phyloP scores from a whole-genome alignment of 805 yeast species.

The Torulaspora delbrueckii region DNA sequence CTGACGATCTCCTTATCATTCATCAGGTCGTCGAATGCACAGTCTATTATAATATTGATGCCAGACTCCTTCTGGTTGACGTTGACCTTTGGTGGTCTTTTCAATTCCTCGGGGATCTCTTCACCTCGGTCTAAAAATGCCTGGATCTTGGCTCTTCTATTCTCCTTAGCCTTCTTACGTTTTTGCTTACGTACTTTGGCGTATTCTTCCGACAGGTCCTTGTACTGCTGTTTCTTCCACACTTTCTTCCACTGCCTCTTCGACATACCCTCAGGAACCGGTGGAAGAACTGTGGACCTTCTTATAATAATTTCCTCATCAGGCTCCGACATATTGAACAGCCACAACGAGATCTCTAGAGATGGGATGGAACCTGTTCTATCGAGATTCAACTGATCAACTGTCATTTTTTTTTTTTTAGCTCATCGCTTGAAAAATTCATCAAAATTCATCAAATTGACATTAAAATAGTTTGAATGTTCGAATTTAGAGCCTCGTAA shows the following conservation, averaged over 20 bases:
- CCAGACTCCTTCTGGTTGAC: constrained; percentile 46
- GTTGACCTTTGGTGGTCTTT: constrained; percentile 36
- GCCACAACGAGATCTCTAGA: too few relatives aligned
- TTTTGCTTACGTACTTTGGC: constrained; percentile 50
- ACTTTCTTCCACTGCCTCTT: constrained; percentile 78
- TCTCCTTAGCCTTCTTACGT: constrained; percentile 43
- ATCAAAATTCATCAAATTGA: neutral
- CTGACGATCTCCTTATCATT: constrained; percentile 63
- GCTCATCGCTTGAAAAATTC: constrained; percentile 16
- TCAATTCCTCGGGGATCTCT: constrained; percentile 37
- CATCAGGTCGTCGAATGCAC: constrained; percentile 90
- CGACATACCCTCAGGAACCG: constrained; percentile 81
- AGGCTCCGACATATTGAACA: constrained; percentile 2
- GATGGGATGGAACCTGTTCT: neutral
- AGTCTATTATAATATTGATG: constrained; percentile 66
- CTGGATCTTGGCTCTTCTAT: constrained; percentile 38
- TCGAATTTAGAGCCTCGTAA: neutral
- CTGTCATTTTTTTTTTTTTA: neutral
- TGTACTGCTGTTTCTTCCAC: constrained; percentile 55
- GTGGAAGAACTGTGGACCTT: constrained; percentile 24
- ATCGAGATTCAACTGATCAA: neutral
- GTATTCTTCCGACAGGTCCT: constrained; percentile 58
- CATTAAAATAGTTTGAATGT: neutral
- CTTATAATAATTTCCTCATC: constrained; percentile 8
- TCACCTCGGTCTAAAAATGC: constrained; percentile 38